Evolutionary conservation across 2,329 filamentous ascomycete species (phyloP), one percentile per base, ranked within the genome.

Genomic region (Paradendryphiella salina): DNA sequence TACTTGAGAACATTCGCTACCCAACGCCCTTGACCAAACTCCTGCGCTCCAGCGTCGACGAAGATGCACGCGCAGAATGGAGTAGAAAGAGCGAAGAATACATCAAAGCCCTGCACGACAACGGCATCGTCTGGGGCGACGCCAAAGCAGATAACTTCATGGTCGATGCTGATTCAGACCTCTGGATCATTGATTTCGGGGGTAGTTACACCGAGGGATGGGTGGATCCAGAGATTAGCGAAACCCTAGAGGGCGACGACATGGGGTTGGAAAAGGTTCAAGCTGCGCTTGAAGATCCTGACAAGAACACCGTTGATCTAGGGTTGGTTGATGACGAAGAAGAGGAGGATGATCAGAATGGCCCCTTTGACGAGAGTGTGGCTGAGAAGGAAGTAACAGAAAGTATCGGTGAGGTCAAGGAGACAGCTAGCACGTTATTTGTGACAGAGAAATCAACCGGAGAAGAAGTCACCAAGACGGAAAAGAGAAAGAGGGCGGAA

Each of bases 151-250:
- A 65, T 35, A 75, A 76, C 33, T 66, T 77, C 47, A 57, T 77
- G 46, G 69, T 77, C 29, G 72, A 76, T 52, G 58, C 51, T 17
- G 34, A 71, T 38, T 64, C 76, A 46, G 57, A 64, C 31, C 66
- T 69, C 33, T 75, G 69, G 72, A 64, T 77, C 14, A 72, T 75
- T 48, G 73, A 73, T 57, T 75, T 77, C 52, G 72, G 70, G 1
- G 73, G 73, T 23, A 70, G 73, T 31, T 74, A 68, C 45, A 75
- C 73, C 3, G 50, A 71, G n/a, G 72, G 73, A 11, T 76, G 73
- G 74, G 69, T 76, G 5, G 71, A 74, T 49, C 53, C 69, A 32
- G 69, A 75, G 33, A 60, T 73, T 32, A 61, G 61, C 18, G 70
- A 71, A 33, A 75, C 70, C n/a, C 40, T 64, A 15, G 65, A 73